Conservation (phyloP, 768 basidiomycete genomes). For the Psilocybe tampanensis region DNA sequence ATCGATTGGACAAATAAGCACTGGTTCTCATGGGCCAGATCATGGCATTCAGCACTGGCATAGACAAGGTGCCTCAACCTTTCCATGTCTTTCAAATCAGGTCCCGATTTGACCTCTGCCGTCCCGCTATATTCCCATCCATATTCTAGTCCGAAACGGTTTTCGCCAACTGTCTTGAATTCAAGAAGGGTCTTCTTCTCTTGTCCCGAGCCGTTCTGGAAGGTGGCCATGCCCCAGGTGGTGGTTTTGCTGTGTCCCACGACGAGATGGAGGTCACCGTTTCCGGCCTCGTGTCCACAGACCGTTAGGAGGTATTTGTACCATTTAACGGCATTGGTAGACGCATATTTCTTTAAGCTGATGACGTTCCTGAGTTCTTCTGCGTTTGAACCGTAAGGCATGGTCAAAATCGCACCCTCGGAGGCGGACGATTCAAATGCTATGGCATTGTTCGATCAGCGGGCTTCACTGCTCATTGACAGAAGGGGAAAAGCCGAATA, state of each 20-base stretch:
- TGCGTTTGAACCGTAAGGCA: constrained; percentile 15
- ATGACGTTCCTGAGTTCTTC: constrained; percentile 7
- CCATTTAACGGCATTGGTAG: constrained; percentile 14
- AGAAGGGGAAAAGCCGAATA: background rate
- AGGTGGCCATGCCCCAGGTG: constrained; percentile 21
- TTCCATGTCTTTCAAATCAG: background rate
- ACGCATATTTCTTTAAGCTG: constrained; percentile 7
- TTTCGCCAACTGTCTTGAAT: constrained; percentile 1
- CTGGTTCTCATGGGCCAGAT: constrained; percentile 3
- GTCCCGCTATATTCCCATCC: constrained; percentile 8
- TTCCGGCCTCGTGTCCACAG: constrained; percentile 14
- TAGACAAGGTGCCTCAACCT: background rate
- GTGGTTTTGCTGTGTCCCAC: constrained; percentile 17
- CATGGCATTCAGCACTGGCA: too few relatives aligned
- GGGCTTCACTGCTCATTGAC: background rate
- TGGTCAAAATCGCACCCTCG: constrained; percentile 19
- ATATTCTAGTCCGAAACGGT: background rate
- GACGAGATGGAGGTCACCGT: constrained; percentile 23
- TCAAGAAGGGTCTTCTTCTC: background rate
- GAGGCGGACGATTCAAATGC: constrained; percentile 8
- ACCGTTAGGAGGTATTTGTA: constrained; percentile 17
- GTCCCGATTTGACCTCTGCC: constrained; percentile 3
- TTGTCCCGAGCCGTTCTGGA: background rate
- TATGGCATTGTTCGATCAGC: background rate
- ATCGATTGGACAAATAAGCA: constrained; percentile 13